Base-by-base conservation (phyloP, 345 rosid genomes). In the Gossypium mustelinum region DNA sequence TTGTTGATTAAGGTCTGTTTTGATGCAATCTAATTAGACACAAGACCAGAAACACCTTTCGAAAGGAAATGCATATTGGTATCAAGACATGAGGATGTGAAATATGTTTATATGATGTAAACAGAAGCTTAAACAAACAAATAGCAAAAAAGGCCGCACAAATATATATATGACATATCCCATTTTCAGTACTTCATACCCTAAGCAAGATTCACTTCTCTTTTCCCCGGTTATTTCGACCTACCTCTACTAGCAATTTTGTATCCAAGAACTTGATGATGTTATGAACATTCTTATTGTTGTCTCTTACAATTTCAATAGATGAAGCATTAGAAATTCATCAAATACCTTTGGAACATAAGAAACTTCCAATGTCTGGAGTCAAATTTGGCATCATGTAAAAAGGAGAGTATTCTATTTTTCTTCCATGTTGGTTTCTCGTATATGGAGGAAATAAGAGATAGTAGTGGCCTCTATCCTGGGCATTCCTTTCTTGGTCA, bases 1-100 rank as follows among this genome's bases (percentile, higher is more conserved):
- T 72, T 82, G 76, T 52, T 84, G 90, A 1, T 80, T 70, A 16
- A 80, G 74, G 17, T 84, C 95, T 90, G 79, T 20, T 52, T 29
- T 25, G 2, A 74, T 20, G n/a, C 27, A 65, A 25, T 24, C 9
- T 12, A 47, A 48, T 73, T 48, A 73, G 68, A 47, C 47, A 50
- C 29, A 16, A 44, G 64, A 13, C 12, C 44, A 13, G 4, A 18
- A 68, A 3, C 39, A 8, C 3, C 39, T 24, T 39, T 18, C 2
- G 0, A 12, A 44, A 66, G 3, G n/a, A 29, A 44, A 22, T 7
- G 52, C 52, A 12, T 29, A 11, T 66, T 11, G 29, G 7, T 44
- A 10, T 66, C n/a, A 20, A 45, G 70, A 66, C 54, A 66, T 44
- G 71, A 20, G 18, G 11, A 2, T 11, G 70, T 44, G 10, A 44